Percentiles rank a stretch among this genome's conserved stretches.
These are phyloP conservation scores for Clonostachys byssicola DNA, from an alignment of 2,329 filamentous ascomycete species.

Conservation along the genomic window DNA sequence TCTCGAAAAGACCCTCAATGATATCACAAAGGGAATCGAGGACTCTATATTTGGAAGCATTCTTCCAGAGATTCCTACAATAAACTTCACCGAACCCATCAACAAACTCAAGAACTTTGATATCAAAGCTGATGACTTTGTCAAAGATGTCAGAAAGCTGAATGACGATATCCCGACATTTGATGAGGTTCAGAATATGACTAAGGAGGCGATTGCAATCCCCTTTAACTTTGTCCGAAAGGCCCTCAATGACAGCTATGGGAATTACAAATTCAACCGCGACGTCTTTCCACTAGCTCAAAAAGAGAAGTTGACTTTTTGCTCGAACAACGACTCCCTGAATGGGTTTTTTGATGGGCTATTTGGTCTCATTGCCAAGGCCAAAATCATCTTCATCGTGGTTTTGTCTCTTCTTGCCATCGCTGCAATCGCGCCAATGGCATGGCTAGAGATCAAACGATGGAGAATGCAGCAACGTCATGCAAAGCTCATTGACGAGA, in stretches of 20 bases:
- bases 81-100: constrained; percentile 65
- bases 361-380: constrained; percentile 59
- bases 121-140: constrained; percentile 62
- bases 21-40: constrained; percentile 37
- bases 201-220: constrained; percentile 65
- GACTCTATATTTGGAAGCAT: constrained; percentile 45
- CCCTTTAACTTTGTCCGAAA: constrained; percentile 80
- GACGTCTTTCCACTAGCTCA: constrained; percentile 76
- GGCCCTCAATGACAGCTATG: constrained; percentile 67
- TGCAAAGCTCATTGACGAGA: constrained; percentile 58
- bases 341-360: constrained; percentile 78
- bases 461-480: constrained; percentile 72
- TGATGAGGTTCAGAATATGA: constrained; percentile 76
- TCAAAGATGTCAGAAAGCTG: constrained; percentile 65
- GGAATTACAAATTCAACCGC: constrained; percentile 73
- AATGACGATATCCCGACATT: constrained; percentile 82
- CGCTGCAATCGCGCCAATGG: constrained; percentile 73
- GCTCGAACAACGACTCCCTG: constrained; percentile 79
- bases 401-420: constrained; percentile 69
- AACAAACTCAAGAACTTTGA: constrained; percentile 65
- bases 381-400: constrained; percentile 72
- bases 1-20: constrained; percentile 41
- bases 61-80: constrained; percentile 34
- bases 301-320: constrained; percentile 82
- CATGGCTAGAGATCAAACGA: constrained; percentile 71